Percentiles rank a stretch among this genome's conserved stretches.
These are phyloP conservation scores for Mantamonas sphyraenae DNA, from an alignment of 78 protist genomes.

Conservation along the genomic window DNA sequence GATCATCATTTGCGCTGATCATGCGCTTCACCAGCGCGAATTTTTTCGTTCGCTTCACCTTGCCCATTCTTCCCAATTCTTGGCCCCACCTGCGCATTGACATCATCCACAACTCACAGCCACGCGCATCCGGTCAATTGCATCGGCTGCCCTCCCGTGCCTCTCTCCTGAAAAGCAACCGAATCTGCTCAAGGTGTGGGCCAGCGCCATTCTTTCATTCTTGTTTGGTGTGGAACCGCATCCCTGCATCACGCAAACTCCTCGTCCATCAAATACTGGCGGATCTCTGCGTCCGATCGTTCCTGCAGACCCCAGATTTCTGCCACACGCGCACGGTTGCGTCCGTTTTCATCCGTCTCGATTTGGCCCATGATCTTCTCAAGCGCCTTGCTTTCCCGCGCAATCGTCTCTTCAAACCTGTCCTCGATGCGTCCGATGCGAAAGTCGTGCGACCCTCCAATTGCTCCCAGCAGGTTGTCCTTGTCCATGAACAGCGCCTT, in stretches of 20 bases:
- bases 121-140: too few relatives aligned
- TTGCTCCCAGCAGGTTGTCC: not conserved
- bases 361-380: not conserved
- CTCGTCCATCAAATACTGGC: too few relatives aligned
- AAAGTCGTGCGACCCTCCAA: not conserved
- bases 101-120: too few relatives aligned
- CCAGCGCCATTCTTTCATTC: too few relatives aligned
- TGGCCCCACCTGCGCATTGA: too few relatives aligned
- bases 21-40: slow-evolving; percentile 48
- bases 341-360: not conserved
- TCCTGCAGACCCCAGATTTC: slow-evolving; percentile 5
- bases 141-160: too few relatives aligned
- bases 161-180: too few relatives aligned
- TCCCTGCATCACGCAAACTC: too few relatives aligned
- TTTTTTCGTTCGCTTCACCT: slow-evolving; percentile 18
- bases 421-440: not conserved
- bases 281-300: not conserved
- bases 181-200: too few relatives aligned
- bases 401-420: not conserved
- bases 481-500: not conserved
- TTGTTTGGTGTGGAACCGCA: too few relatives aligned
- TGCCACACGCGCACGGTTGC: slow-evolving; percentile 7
- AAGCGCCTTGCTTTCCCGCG: not conserved
- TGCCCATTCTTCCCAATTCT: too few relatives aligned
- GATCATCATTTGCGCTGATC: slow-evolving; percentile 35